These are phyloP conservation scores for Senna tora DNA, from an alignment of 306 rosid genomes.

Conservation along the genomic window DNA sequence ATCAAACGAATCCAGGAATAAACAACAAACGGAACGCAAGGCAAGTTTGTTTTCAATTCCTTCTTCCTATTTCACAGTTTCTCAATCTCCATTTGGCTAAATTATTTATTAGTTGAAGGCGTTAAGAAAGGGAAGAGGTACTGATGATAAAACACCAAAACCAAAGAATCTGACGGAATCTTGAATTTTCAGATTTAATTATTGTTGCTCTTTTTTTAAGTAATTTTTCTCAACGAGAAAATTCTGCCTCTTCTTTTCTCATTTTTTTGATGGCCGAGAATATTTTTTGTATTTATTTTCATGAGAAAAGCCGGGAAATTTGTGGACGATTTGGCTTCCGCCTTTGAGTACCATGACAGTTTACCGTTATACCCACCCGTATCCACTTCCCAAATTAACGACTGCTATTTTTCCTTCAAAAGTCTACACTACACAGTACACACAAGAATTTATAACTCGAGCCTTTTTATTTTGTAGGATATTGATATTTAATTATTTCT, in stretches of 20 bases:
- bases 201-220: not conserved
- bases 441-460: too few species aligned
- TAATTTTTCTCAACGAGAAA: constrained; percentile 3
- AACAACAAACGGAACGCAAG: not conserved
- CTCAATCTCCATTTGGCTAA: not conserved
- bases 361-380: constrained; percentile 32
- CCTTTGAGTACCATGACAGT: constrained; percentile 13
- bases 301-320: constrained; percentile 20
- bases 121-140: constrained; percentile 42
- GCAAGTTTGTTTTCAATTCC: not conserved
- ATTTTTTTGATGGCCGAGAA: constrained; percentile 28
- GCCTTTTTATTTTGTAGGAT: too few species aligned
- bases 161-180: constrained; percentile 47
- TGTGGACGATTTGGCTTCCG: constrained; percentile 41
- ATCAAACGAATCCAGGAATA: not conserved
- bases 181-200: constrained; percentile 13
- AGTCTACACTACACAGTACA: too few species aligned
- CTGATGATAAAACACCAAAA: constrained; percentile 26
- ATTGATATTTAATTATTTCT: too few species aligned
- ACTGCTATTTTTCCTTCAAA: too few species aligned
- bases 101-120: constrained; percentile 32
- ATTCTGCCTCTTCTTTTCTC: constrained; percentile 5
- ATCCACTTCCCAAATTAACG: constrained; percentile 16
- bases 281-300: not conserved
- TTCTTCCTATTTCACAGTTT: not conserved